These are phyloP conservation scores for Ogataea henricii DNA, from an alignment of 805 yeast genomes.

Conservation along the genomic window DNA sequence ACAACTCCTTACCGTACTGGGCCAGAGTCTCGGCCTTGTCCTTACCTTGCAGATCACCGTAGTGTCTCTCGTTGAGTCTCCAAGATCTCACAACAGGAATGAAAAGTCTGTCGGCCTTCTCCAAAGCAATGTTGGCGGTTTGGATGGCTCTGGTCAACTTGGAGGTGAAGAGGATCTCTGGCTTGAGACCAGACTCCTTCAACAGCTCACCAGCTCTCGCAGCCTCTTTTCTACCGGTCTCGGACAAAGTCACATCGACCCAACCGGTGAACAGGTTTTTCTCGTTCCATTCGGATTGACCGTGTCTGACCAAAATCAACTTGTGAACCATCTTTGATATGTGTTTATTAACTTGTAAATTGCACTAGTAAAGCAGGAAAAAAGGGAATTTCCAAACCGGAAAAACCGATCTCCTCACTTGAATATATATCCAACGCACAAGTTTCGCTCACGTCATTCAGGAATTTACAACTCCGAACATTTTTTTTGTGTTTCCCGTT, in stretches of 20 bases:
- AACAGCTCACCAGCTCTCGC: conserved; percentile 89
- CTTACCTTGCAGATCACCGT: conserved; percentile 98
- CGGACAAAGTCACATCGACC: conserved; percentile 91
- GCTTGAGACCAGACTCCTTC: conserved; percentile 81
- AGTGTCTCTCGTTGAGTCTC: conserved; percentile 99
- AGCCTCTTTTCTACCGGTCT: conserved; percentile 87
- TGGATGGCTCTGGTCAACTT: conserved; percentile 92
- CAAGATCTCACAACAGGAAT: conserved; percentile 92
- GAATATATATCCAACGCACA: conserved; percentile 8
- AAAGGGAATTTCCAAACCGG: background rate
- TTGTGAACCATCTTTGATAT: conserved; percentile 42
- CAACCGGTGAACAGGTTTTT: conserved; percentile 98
- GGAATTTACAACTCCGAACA: conserved; percentile 21
- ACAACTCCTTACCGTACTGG: conserved; percentile 85
- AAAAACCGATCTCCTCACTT: conserved; percentile 5
- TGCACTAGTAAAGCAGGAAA: background rate
- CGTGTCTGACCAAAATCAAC: conserved; percentile 95
- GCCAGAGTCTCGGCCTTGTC: conserved; percentile 93
- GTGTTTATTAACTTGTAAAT: background rate
- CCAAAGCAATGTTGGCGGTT: conserved; percentile 94
- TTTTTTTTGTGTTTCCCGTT: conserved; percentile 7
- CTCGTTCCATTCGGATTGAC: conserved; percentile 99
- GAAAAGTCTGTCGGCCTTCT: conserved; percentile 84
- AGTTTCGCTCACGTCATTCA: conserved; percentile 14
- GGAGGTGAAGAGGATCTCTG: conserved; percentile 90